These are phyloP conservation scores for Leccinum variicolor DNA, from an alignment of 768 basidiomycete species.

Conservation along the genomic window DNA sequence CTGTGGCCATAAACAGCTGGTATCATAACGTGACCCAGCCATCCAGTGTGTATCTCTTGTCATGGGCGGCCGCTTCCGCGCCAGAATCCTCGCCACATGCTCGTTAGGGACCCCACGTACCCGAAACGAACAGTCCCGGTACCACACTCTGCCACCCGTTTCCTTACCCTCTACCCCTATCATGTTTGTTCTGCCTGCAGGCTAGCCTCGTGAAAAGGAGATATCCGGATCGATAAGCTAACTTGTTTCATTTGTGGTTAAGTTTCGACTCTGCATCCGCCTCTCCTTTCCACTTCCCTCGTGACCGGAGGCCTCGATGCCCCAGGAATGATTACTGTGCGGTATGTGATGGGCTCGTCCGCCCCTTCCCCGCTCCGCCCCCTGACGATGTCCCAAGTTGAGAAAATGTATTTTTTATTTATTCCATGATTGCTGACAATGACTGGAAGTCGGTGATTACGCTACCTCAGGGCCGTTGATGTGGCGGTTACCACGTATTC, in stretches of 20 bases:
- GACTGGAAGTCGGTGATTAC: constrained; percentile 19
- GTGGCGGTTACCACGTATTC: not conserved
- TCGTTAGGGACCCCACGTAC: constrained; percentile 1
- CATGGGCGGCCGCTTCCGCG: constrained; percentile 17
- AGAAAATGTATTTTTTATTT: not conserved
- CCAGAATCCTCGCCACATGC: constrained; percentile 4
- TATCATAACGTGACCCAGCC: constrained; percentile 4
- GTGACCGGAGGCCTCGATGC: not conserved
- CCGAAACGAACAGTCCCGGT: constrained; percentile 1
- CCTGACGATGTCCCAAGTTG: not conserved
- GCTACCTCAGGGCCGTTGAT: constrained; percentile 13
- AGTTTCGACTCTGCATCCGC: constrained; percentile 2
- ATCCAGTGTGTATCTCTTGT: constrained; percentile 13
- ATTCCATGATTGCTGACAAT: not conserved
- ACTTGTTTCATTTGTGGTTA: constrained; percentile 1
- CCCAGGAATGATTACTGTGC: not conserved
- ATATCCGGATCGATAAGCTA: constrained; percentile 22
- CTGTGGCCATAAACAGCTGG: not conserved
- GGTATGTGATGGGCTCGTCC: constrained; percentile 1
- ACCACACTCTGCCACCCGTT: constrained; percentile 2
- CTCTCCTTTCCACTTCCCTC: not conserved
- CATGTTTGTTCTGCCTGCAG: constrained; percentile 6
- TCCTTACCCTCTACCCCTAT: constrained; percentile 5
- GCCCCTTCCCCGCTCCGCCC: not conserved
- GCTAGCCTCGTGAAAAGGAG: constrained; percentile 15